Base-by-base conservation (phyloP, 805 yeast species). In the Tetrapisispora pingtungensis region DNA sequence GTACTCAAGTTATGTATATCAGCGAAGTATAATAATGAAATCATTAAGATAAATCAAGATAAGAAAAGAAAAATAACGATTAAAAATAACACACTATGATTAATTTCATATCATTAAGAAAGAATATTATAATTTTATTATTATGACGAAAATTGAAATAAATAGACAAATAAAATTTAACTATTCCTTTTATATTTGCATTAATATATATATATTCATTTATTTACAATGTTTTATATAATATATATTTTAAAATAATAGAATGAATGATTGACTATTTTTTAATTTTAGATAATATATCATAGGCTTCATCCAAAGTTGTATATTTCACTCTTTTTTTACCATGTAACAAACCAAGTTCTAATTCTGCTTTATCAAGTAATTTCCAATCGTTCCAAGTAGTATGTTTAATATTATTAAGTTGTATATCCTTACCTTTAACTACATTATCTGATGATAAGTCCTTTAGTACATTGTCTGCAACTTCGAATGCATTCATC, bases 401-500 rank as follows among this genome's bases (percentile, higher is more conserved):
- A 4, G 61, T 59, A 33, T 55, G 56, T 10, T 34, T 45, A 30
- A 45, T 36, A 15, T 41, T 22, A 24, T 48, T 22, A 12, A 50
- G 33, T 33, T 48, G 51, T 15, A 50, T 43, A 19, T 22, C 35
- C 8, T 35, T 30, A 14, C 27, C 34, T 18, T 17, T 26, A 22
- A 15, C 6, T n/a, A 19, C 22, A n/a, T 30, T 17, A 6, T 19
- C 33, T 12, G 4, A 27, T n/a, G 31, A 17, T 20, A 73, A 63
- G 53, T 87, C 95, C 32, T 71, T 67, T 15, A 78, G 55, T 0
- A 93, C 69, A 12, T 71, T 65, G 24, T 78, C 85, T 0, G 87
- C 90, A 0, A 90, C 80, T 8, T 77, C 74, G 49, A 81, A 81
- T 1, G 96, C 77, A 47, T 84, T 88, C 73, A 81, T 74, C 82